These are phyloP conservation scores for Salix caprea DNA, from an alignment of 345 rosid genomes.

Conservation along the genomic window DNA sequence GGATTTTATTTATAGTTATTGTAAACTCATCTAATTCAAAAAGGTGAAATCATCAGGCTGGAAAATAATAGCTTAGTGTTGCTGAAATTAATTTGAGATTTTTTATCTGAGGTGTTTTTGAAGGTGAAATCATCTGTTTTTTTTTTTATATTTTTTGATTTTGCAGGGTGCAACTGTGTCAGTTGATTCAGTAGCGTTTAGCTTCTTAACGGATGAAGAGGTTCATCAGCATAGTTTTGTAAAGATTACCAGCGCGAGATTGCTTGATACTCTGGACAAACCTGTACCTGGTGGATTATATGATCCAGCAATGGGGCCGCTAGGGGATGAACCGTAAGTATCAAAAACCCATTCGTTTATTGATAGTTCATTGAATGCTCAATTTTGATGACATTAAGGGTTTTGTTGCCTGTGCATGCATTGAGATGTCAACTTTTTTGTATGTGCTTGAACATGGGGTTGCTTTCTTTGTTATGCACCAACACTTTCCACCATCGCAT, in stretches of 20 bases:
- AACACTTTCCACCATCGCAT: neutral
- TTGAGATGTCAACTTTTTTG: neutral
- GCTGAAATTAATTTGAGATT: too few species aligned
- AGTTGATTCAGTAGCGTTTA: conserved; percentile 40
- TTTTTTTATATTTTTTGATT: neutral
- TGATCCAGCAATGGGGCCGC: conserved; percentile 50
- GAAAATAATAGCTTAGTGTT: too few species aligned
- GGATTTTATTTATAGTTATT: neutral
- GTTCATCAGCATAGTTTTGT: conserved; percentile 47
- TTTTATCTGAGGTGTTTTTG: too few species aligned
- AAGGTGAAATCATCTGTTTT: neutral
- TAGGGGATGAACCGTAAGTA: conserved; percentile 18
- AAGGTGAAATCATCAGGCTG: neutral
- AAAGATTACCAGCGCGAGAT: conserved; percentile 35
- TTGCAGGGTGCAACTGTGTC: conserved; percentile 48
- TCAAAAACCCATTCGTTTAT: neutral
- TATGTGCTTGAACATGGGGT: neutral
- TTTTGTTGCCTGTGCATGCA: neutral
- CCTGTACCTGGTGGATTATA: conserved; percentile 58
- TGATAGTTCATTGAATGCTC: neutral
- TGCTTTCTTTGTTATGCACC: neutral
- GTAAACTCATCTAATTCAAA: neutral
- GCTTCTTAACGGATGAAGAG: conserved; percentile 52
- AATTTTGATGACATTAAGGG: neutral
- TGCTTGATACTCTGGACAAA: conserved; percentile 37